These are phyloP conservation scores for Poa annua DNA, from an alignment of 176 grass and related monocot genomes.

Conservation along the genomic window DNA sequence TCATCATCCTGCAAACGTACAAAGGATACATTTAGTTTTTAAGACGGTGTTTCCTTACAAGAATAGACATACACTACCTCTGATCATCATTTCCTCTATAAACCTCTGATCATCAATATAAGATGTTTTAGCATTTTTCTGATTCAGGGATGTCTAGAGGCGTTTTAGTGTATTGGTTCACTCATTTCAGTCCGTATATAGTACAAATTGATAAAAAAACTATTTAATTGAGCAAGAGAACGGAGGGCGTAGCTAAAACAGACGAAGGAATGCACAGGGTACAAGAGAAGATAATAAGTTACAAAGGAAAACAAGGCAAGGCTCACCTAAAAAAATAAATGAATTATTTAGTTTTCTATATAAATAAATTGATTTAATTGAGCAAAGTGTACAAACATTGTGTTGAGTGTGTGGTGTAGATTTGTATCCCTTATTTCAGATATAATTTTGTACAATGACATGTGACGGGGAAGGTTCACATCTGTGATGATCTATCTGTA, in stretches of 20 bases:
- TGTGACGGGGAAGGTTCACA: background rate
- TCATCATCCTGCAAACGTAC: slow-evolving; percentile 81
- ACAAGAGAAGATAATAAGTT: background rate
- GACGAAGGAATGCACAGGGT: background rate
- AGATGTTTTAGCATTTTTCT: too few species aligned
- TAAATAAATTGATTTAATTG: background rate
- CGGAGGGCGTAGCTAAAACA: background rate
- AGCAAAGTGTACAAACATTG: background rate
- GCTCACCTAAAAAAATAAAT: background rate
- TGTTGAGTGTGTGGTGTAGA: background rate
- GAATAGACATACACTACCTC: background rate
- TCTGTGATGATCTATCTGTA: background rate
- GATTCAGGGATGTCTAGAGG: too few species aligned
- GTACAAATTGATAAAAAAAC: too few species aligned
- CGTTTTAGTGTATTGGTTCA: too few species aligned
- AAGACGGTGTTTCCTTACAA: background rate
- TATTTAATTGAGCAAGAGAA: too few species aligned
- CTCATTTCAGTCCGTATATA: too few species aligned
- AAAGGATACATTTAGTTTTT: slow-evolving; percentile 5
- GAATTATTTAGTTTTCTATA: background rate
- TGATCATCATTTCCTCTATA: too few species aligned
- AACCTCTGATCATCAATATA: too few species aligned
- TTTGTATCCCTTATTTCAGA: background rate
- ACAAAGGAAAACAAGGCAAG: background rate
- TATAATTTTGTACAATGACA: background rate